phyloP scores from a whole-genome alignment of 805 yeast species.

The Metschnikowia shivogae region DNA sequence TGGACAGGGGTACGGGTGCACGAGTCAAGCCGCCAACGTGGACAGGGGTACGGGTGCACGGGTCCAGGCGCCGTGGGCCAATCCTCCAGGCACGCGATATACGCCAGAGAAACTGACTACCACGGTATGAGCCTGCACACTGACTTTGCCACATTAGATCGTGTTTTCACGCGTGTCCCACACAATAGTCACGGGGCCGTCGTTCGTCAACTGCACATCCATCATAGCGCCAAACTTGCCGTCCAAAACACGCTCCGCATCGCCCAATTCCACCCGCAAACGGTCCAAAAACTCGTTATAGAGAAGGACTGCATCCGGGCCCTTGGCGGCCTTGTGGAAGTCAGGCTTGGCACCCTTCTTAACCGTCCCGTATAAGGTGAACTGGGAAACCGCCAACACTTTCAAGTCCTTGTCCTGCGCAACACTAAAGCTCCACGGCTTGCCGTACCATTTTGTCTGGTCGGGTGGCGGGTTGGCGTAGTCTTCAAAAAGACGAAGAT shows the following conservation, averaged over 20 bases:
- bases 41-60: too few species aligned
- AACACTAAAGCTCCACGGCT: slow-evolving; percentile 69
- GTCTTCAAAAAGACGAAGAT: slow-evolving; percentile 71
- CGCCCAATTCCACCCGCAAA: slow-evolving; percentile 52
- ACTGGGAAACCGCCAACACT: slow-evolving; percentile 85
- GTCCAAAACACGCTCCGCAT: slow-evolving; percentile 62
- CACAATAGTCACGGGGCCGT: slow-evolving; percentile 88
- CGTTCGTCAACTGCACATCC: slow-evolving; percentile 86
- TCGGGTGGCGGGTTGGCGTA: slow-evolving; percentile 39
- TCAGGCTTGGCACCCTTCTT: slow-evolving; percentile 94
- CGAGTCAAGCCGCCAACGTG: too few species aligned
- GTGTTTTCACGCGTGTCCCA: slow-evolving; percentile 53
- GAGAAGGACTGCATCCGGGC: slow-evolving; percentile 47
- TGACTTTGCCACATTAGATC: not conserved
- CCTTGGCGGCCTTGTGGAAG: slow-evolving; percentile 88
- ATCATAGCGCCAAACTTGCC: slow-evolving; percentile 97
- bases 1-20: too few species aligned
- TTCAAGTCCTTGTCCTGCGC: slow-evolving; percentile 64
- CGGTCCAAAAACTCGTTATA: slow-evolving; percentile 51
- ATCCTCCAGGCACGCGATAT: too few species aligned
- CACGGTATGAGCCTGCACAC: too few species aligned
- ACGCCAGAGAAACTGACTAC: too few species aligned
- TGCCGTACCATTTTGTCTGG: slow-evolving; percentile 43
- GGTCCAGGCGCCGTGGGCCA: too few species aligned
- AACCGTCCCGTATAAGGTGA: slow-evolving; percentile 80